Evolutionary conservation across 345 rosid species (phyloP).

Genomic region (Gossypium australe): DNA sequence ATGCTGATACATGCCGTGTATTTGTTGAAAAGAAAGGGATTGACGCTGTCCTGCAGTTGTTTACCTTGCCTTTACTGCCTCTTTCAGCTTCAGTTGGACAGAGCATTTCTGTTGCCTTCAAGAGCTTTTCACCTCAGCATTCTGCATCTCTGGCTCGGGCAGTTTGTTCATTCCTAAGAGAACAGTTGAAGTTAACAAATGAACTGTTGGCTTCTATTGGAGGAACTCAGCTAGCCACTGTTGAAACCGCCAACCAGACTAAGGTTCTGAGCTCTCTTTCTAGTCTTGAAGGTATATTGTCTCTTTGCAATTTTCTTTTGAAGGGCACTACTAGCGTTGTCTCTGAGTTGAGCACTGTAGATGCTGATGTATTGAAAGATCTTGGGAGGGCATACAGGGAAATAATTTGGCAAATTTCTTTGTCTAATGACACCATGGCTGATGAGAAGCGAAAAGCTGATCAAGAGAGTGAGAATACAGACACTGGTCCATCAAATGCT

Average conservation of each 20-base stretch:
- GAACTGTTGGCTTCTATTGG: slow-evolving; percentile 47
- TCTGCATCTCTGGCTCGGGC: slow-evolving; percentile 74
- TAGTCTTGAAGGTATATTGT: slow-evolving; percentile 70
- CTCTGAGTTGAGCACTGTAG: slow-evolving; percentile 76
- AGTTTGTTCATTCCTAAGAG: slow-evolving; percentile 76
- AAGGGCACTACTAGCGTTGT: slow-evolving; percentile 69
- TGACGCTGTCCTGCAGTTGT: slow-evolving; percentile 72
- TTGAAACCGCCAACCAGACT: slow-evolving; percentile 48
- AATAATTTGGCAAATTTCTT: slow-evolving; percentile 81
- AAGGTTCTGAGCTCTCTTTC: slow-evolving; percentile 65
- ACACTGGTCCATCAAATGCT: slow-evolving; percentile 50
- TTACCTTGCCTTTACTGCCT: slow-evolving; percentile 79
- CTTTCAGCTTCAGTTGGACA: slow-evolving; percentile 74
- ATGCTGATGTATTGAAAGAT: slow-evolving; percentile 87
- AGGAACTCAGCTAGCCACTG: slow-evolving; percentile 54
- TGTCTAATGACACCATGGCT: slow-evolving; percentile 62
- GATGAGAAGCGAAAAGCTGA: slow-evolving; percentile 58
- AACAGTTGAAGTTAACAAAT: slow-evolving; percentile 59
- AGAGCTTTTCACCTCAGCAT: slow-evolving; percentile 90
- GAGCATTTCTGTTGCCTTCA: slow-evolving; percentile 77
- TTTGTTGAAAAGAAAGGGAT: slow-evolving; percentile 95
- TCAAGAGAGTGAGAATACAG: slow-evolving; percentile 51
- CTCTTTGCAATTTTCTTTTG: slow-evolving; percentile 75
- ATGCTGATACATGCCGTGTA: slow-evolving; percentile 84
- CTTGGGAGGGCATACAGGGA: slow-evolving; percentile 72